phyloP scores from a whole-genome alignment of 2,329 filamentous ascomycete genomes.

The Magnaporthales sp. region DNA sequence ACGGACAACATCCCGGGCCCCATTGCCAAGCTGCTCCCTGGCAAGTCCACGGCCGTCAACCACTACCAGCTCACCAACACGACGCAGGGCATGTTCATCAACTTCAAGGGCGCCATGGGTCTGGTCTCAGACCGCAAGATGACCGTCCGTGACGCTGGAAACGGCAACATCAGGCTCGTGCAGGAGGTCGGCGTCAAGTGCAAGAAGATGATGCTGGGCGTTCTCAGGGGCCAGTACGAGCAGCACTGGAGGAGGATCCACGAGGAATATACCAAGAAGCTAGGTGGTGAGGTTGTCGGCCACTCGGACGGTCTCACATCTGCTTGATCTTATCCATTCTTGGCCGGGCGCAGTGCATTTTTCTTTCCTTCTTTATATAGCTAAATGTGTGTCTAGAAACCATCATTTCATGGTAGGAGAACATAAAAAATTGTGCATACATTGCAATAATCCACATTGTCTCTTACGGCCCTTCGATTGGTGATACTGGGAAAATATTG shows the following conservation, averaged over 20 bases:
- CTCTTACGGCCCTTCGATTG: not conserved
- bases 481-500: not conserved
- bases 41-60: constrained; percentile 3
- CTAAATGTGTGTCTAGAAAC: not conserved
- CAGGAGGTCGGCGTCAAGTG: constrained; percentile 4
- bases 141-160: not conserved
- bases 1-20: constrained; percentile 2
- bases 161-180: not conserved
- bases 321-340: not conserved
- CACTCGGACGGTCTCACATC: not conserved
- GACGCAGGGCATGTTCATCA: not conserved
- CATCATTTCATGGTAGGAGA: not conserved
- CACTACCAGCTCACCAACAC: constrained; percentile 4
- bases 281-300: constrained; percentile 3
- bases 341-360: not conserved
- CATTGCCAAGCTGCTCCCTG: constrained; percentile 2
- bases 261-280: not conserved
- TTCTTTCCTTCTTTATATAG: not conserved
- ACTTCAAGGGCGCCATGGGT: constrained; percentile 2
- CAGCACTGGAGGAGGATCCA: constrained; percentile 5
- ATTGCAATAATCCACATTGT: not conserved
- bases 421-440: not conserved
- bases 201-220: constrained; percentile 4
- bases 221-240: constrained; percentile 4
- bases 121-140: constrained; percentile 1